These are phyloP conservation scores for Arabidopsis lyrata DNA, from an alignment of 441 rosid genomes.

Conservation along the genomic window DNA sequence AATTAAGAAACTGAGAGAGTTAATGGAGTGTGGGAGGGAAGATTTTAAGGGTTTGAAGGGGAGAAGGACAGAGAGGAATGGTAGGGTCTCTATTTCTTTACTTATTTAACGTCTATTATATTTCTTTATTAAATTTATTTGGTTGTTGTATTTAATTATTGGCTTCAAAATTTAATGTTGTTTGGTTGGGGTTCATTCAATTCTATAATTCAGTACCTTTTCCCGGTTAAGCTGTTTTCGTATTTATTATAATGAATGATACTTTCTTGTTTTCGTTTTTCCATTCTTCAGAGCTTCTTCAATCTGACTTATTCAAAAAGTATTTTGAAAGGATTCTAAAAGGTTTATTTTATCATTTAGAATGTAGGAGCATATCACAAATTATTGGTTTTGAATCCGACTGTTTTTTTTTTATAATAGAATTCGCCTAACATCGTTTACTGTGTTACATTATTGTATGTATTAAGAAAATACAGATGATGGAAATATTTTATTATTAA, in stretches of 20 bases:
- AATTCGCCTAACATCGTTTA: conserved; percentile 1
- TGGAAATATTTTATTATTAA: not conserved
- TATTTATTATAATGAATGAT: conserved; percentile 27
- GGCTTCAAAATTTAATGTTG: conserved; percentile 35
- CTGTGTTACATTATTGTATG: conserved; percentile 17
- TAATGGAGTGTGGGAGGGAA: conserved; percentile 47
- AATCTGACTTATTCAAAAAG: not conserved
- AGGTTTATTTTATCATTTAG: conserved; percentile 1
- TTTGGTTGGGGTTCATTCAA: conserved; percentile 43
- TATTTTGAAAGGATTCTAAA: not conserved
- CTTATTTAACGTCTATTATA: conserved; percentile 24
- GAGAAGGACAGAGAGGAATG: conserved; percentile 40
- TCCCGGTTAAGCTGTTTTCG: conserved; percentile 25
- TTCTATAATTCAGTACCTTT: conserved; percentile 23
- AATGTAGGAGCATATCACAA: not conserved
- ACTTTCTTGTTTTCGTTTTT: conserved; percentile 20
- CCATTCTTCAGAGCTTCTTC: conserved; percentile 20
- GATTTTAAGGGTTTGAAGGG: conserved; percentile 46
- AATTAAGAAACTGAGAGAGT: conserved; percentile 40
- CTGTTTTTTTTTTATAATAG: not conserved
- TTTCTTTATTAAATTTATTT: conserved; percentile 11
- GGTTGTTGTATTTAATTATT: conserved; percentile 34
- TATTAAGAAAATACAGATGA: not conserved
- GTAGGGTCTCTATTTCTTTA: conserved; percentile 20
- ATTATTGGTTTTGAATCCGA: conserved; percentile 24